Conservation (phyloP, 306 rosid species). For the Senna siamea region DNA sequence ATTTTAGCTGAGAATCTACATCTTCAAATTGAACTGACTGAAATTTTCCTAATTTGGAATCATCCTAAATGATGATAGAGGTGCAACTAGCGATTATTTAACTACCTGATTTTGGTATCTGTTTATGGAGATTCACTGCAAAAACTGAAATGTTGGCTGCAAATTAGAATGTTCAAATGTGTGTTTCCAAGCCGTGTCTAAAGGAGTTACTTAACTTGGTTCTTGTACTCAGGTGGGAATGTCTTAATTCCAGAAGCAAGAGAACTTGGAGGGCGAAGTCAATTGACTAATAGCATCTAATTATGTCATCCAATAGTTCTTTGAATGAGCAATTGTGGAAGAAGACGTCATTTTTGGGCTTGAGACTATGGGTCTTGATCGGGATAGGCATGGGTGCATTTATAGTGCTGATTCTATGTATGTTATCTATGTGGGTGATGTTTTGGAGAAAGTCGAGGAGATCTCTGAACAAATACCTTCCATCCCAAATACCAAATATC, state of each 20-base stretch:
- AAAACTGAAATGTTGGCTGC: constrained; percentile 26
- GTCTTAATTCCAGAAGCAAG: constrained; percentile 45
- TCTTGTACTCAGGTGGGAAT: constrained; percentile 56
- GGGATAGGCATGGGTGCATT: constrained; percentile 84
- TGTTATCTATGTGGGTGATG: constrained; percentile 76
- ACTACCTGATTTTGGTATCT: constrained; percentile 1
- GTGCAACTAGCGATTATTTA: constrained; percentile 11
- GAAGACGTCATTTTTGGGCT: constrained; percentile 73
- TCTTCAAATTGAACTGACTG: constrained; percentile 26
- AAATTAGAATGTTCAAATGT: constrained; percentile 14
- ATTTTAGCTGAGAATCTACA: constrained; percentile 12
- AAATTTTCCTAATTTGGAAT: too few species aligned
- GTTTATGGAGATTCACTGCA: constrained; percentile 1
- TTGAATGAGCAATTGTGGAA: constrained; percentile 71
- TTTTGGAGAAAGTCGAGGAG: constrained; percentile 80
- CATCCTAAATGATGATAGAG: constrained; percentile 35
- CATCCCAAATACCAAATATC: constrained; percentile 75
- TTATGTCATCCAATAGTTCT: constrained; percentile 64
- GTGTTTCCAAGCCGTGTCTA: constrained; percentile 17
- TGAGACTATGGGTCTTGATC: constrained; percentile 81
- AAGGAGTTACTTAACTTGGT: constrained; percentile 40
- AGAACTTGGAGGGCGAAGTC: constrained; percentile 42
- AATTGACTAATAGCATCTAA: constrained; percentile 41
- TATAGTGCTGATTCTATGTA: constrained; percentile 73
- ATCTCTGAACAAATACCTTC: constrained; percentile 55